Evolutionary conservation across 2,329 filamentous ascomycete genomes (phyloP).

Genomic region (Fusarium agapanthi): DNA sequence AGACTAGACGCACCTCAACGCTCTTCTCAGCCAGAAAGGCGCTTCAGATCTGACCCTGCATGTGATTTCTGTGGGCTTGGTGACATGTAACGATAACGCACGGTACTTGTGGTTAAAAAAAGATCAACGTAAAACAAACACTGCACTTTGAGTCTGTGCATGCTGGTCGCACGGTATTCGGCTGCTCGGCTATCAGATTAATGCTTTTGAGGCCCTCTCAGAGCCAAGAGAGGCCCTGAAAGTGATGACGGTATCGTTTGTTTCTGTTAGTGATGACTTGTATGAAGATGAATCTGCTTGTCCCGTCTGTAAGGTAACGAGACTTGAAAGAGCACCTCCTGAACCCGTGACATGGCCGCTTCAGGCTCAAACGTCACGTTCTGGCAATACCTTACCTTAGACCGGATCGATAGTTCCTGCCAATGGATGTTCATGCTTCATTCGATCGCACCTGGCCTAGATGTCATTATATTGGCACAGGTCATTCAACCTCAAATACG

Average conservation of each 20-base stretch:
- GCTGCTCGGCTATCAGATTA: neutral
- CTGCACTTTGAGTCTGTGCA: slow-evolving; percentile 21
- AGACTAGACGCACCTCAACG: slow-evolving; percentile 4
- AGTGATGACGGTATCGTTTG: slow-evolving; percentile 7
- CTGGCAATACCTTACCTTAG: neutral
- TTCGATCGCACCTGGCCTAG: neutral
- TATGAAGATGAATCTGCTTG: neutral
- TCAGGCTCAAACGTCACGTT: neutral
- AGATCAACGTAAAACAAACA: slow-evolving; percentile 6
- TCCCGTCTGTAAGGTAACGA: neutral
- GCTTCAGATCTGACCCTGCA: slow-evolving; percentile 7
- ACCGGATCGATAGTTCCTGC: neutral
- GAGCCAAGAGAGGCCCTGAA: neutral
- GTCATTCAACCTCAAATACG: neutral
- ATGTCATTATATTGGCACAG: neutral
- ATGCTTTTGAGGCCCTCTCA: neutral
- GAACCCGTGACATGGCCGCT: neutral
- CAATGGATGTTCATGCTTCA: neutral
- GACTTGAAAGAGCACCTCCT: neutral
- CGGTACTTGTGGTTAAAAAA: neutral
- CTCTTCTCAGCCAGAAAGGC: neutral
- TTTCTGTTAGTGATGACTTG: neutral
- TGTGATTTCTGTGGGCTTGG: slow-evolving; percentile 8
- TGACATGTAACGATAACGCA: slow-evolving; percentile 2
- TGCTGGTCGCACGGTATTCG: slow-evolving; percentile 13